Evolutionary conservation across 2,329 filamentous ascomycete species (phyloP).

Genomic region (Elsinoe fawcettii): DNA sequence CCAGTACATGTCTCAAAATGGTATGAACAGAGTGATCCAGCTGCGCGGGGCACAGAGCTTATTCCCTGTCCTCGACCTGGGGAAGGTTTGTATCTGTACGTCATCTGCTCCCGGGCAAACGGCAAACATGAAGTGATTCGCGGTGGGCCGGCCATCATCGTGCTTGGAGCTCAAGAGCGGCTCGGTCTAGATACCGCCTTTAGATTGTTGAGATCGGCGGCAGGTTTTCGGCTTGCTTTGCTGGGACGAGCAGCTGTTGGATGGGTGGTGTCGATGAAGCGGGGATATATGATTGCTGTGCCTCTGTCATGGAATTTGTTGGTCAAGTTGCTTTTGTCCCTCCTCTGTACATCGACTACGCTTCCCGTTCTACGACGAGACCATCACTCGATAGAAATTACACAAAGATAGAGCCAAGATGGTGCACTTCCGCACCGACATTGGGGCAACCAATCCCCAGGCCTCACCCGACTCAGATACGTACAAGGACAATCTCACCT

Average conservation of each 20-base stretch:
- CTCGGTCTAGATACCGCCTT: conserved; percentile 7
- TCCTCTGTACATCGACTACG: not conserved
- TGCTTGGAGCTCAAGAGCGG: not conserved
- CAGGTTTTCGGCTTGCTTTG: conserved; percentile 9
- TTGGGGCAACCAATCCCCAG: conserved; percentile 19
- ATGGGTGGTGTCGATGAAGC: not conserved
- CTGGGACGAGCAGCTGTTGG: not conserved
- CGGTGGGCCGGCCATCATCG: conserved; percentile 4
- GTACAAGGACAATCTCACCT: conserved; percentile 25
- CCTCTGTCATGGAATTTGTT: not conserved
- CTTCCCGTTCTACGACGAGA: not conserved
- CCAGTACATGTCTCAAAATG: not conserved
- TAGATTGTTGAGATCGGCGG: conserved; percentile 1
- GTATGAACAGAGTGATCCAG: not conserved
- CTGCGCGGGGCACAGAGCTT: conserved; percentile 2
- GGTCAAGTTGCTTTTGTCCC: too few relatives aligned
- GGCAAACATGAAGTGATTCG: conserved; percentile 5
- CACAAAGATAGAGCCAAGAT: conserved; percentile 13
- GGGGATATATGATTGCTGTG: conserved; percentile 4
- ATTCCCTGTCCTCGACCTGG: not conserved
- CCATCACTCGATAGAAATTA: not conserved
- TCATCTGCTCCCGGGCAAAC: conserved; percentile 8
- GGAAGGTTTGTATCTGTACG: not conserved
- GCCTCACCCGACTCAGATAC: conserved; percentile 3
- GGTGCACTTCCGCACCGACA: conserved; percentile 23